Percentiles rank a stretch among this genome's conserved stretches.
These are phyloP conservation scores for Erodium moschatum DNA, from an alignment of 441 rosid species.

Conservation along the genomic window DNA sequence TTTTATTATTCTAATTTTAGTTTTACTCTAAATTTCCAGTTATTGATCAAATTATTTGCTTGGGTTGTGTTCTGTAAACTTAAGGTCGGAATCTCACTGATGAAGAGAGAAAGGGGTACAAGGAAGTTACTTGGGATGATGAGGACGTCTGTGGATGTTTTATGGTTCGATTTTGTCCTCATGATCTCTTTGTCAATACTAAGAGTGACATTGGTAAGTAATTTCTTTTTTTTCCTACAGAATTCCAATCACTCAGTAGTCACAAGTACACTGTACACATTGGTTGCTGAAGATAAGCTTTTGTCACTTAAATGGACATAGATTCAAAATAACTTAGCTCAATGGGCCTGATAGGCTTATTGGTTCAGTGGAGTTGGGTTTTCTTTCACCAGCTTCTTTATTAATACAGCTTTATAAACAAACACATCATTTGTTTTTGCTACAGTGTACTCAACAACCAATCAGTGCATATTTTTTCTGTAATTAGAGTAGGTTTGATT, in stretches of 20 bases:
- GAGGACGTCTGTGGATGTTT: constrained; percentile 89
- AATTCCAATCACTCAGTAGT: neutral
- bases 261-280: neutral
- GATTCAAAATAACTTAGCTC: neutral
- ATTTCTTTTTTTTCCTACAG: neutral
- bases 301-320: too few species aligned
- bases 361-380: neutral
- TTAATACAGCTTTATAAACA: neutral
- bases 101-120: constrained; percentile 71
- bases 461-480: neutral
- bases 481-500: neutral
- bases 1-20: neutral
- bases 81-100: constrained; percentile 86
- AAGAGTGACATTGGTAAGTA: constrained; percentile 85
- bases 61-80: neutral
- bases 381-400: neutral
- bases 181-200: constrained; percentile 95
- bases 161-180: constrained; percentile 97
- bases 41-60: neutral
- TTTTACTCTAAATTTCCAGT: neutral
- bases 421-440: neutral
- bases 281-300: constrained; percentile 7
- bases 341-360: neutral
- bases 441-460: neutral
- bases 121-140: constrained; percentile 84